Evolutionary conservation across 768 basidiomycete species (phyloP).

Genomic region (Agaricus bisporus): DNA sequence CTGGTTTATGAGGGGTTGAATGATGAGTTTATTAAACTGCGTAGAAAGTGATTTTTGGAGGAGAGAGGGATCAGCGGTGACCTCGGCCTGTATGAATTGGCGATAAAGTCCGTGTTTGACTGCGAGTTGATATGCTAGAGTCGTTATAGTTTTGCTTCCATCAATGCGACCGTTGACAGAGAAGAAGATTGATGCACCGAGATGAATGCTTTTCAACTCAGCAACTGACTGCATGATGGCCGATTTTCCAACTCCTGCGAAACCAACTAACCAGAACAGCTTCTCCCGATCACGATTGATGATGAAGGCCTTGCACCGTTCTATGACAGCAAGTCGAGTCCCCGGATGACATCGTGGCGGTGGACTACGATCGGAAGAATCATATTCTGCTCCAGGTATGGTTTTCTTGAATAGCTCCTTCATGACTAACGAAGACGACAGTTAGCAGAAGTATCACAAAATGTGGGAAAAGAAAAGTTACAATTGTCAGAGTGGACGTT

Average conservation of each 20-base stretch:
- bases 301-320: not conserved
- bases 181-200: slow-evolving; percentile 18
- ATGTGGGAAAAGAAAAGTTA: too few species aligned
- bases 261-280: not conserved
- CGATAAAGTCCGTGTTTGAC: not conserved
- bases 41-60: slow-evolving; percentile 5
- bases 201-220: not conserved
- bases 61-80: slow-evolving; percentile 5
- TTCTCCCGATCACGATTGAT: not conserved
- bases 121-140: slow-evolving; percentile 19
- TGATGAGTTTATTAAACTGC: slow-evolving; percentile 14
- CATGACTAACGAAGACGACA: not conserved
- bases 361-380: slow-evolving; percentile 2
- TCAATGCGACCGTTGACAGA: slow-evolving; percentile 6
- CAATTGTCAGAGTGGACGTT: too few species aligned
- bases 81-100: slow-evolving; percentile 2
- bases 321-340: not conserved
- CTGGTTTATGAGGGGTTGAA: slow-evolving; percentile 6
- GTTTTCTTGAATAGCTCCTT: not conserved
- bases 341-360: slow-evolving; percentile 2
- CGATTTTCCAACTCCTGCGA: slow-evolving; percentile 7
- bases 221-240: slow-evolving; percentile 8
- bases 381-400: slow-evolving; percentile 2
- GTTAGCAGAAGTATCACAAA: too few species aligned
- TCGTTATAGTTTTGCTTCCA: not conserved